Evolutionary conservation across 495 filamentous ascomycete genomes (phyloP).

Genomic region (Daldinia caldariorum): DNA sequence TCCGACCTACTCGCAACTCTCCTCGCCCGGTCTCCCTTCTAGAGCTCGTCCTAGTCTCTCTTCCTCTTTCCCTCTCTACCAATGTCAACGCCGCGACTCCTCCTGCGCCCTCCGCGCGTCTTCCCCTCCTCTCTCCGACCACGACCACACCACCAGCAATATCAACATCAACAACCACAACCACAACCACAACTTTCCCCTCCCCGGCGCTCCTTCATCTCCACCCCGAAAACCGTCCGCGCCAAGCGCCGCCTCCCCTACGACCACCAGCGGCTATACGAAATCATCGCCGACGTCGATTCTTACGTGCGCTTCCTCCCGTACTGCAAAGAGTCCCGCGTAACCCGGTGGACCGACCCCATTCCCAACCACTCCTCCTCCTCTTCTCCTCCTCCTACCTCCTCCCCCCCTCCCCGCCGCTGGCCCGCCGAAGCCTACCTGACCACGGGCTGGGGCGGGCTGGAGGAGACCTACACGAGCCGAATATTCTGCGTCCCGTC

Average conservation of each 20-base stretch:
- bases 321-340: slow-evolving; percentile 76
- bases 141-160: neutral
- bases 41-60: neutral
- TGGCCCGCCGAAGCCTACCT: slow-evolving; percentile 82
- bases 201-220: slow-evolving; percentile 52
- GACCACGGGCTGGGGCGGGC: slow-evolving; percentile 81
- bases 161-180: too few relatives aligned
- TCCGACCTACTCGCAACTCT: neutral
- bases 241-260: slow-evolving; percentile 85
- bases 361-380: slow-evolving; percentile 48
- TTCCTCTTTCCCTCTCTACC: neutral
- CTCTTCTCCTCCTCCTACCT: slow-evolving; percentile 15
- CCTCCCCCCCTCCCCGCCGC: slow-evolving; percentile 31
- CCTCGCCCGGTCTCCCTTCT: slow-evolving; percentile 1
- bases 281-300: slow-evolving; percentile 82
- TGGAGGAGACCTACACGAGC: slow-evolving; percentile 82
- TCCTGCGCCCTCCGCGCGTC: neutral
- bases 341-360: slow-evolving; percentile 65
- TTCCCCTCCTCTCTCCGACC: neutral
- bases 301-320: slow-evolving; percentile 86
- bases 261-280: slow-evolving; percentile 73
- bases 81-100: neutral
- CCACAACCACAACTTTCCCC: neutral
- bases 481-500: slow-evolving; percentile 76
- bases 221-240: slow-evolving; percentile 67